Conservation (phyloP, 176 grass and related monocot species). For the Pontederia paniculata region DNA sequence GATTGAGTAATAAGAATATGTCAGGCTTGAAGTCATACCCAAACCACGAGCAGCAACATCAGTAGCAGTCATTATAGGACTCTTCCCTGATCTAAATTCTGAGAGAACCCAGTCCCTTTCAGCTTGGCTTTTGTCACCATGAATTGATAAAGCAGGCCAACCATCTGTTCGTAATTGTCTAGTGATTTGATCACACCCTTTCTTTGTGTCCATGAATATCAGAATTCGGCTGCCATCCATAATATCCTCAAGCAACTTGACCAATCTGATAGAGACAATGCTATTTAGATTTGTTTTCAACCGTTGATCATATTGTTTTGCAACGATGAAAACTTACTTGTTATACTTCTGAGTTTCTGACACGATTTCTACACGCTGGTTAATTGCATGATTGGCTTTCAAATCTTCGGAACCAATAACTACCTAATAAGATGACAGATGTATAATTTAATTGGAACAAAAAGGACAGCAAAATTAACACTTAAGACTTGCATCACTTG, state of each 20-base stretch:
- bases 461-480: constrained; percentile 19
- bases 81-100: constrained; percentile 95
- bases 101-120: constrained; percentile 98
- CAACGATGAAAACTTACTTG: constrained; percentile 48
- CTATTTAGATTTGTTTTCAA: not conserved
- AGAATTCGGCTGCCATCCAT: constrained; percentile 97
- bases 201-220: constrained; percentile 98
- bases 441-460: constrained; percentile 12
- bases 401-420: constrained; percentile 92
- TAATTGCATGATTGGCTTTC: constrained; percentile 99
- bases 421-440: constrained; percentile 37
- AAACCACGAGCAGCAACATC: constrained; percentile 89
- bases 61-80: constrained; percentile 97
- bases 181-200: constrained; percentile 87
- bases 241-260: constrained; percentile 93
- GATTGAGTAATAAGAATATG: not conserved
- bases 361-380: constrained; percentile 85
- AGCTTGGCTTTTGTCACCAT: constrained; percentile 96
- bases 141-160: constrained; percentile 94
- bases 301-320: not conserved
- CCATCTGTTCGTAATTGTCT: constrained; percentile 90
- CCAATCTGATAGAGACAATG: constrained; percentile 45
- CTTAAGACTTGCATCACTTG: constrained; percentile 6
- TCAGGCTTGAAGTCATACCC: constrained; percentile 37
- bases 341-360: constrained; percentile 98